Percentiles rank a stretch among this genome's conserved stretches.
Evolutionary conservation across 495 filamentous ascomycete genomes (phyloP).

Genomic region (Penicillium paradoxum): DNA sequence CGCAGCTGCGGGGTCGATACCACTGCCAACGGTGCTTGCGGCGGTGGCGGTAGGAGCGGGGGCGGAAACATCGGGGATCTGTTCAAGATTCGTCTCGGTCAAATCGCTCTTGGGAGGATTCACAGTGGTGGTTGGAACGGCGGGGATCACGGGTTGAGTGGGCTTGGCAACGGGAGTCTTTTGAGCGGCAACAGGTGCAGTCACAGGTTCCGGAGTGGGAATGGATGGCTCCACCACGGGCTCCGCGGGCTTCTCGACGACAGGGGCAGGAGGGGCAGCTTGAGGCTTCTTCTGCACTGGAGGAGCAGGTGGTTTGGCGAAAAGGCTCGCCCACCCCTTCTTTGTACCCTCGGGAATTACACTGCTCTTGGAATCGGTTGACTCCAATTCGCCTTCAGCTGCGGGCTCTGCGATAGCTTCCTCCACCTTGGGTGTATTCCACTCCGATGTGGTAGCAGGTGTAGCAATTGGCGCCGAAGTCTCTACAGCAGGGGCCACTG

Average conservation of each 20-base stretch:
- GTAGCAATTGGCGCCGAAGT: constrained; percentile 26
- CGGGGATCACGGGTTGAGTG: constrained; percentile 25
- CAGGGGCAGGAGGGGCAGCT: constrained; percentile 25
- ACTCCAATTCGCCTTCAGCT: constrained; percentile 21
- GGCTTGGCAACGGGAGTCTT: constrained; percentile 28
- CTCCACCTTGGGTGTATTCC: constrained; percentile 30
- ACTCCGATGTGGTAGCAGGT: constrained; percentile 36
- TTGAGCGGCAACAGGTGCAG: constrained; percentile 25
- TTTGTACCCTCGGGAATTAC: constrained; percentile 46
- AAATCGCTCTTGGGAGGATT: constrained; percentile 75
- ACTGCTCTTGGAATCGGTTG: constrained; percentile 39
- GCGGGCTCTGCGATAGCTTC: constrained; percentile 29
- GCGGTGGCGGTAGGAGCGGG: constrained; percentile 73
- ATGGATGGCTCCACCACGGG: constrained; percentile 23
- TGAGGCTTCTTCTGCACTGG: constrained; percentile 35
- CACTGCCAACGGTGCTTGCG: constrained; percentile 86
- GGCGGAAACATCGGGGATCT: constrained; percentile 72
- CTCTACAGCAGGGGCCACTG: constrained; percentile 28
- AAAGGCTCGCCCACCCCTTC: constrained; percentile 62
- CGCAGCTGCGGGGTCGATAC: constrained; percentile 61
- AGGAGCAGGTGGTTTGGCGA: constrained; percentile 46
- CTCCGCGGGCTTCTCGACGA: constrained; percentile 26
- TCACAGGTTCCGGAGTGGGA: constrained; percentile 24
- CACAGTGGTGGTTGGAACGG: constrained; percentile 51
- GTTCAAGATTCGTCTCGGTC: constrained; percentile 87